Evolutionary conservation across 1,139 yeast genomes (phyloP), one percentile per base, ranked within the genome.

Genomic region (Candida smagusa): DNA sequence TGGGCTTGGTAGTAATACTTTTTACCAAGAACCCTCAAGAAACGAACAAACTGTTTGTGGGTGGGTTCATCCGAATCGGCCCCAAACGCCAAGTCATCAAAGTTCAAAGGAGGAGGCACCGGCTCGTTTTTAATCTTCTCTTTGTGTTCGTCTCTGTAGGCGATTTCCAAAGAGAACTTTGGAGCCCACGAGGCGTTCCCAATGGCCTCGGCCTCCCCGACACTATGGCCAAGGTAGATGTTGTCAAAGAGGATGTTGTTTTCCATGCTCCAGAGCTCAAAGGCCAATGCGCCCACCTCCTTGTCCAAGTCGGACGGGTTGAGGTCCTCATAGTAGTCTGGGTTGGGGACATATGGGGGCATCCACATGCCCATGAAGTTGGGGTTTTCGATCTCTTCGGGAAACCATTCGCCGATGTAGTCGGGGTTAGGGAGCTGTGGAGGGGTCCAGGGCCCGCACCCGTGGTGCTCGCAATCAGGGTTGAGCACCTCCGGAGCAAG

Each of bases 201-300:
- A 48, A 89, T 71, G 9, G 54, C 45, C 63, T 89, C 96, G 7
- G 97, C 97, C 54, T 89, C 96, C 22, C 63, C 68, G 12, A 88
- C 63, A 3, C 87, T 80, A 54, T 86, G 92, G 9, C 97, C 97
- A 45, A 90, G 58, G 58, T 88, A 89, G 40, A 89, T 79, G 62
- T 89, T 87, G 59, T 87, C 88, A 56, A 90, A 87, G 54, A 86
- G 51, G 35, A 87, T 76, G 37, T 83, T 77, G 32, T 72, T 70
- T 48, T 86, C 84, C 82, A 89, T 83, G 39, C 94, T 79, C 96
- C 96, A 89, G 47, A 89, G 68, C 59, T 90, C 97, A 56, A 90
- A 85, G 4, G 96, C 96, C 38, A 90, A 53, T 7, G 85, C 95
- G 22, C 89, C 92, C 49, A 89, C 78, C 30, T 80, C 74, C 49